Evolutionary conservation across 192 early-diverging fungal species (phyloP), one percentile per base, ranked within the genome.

Genomic region (Coemansia sp.): DNA sequence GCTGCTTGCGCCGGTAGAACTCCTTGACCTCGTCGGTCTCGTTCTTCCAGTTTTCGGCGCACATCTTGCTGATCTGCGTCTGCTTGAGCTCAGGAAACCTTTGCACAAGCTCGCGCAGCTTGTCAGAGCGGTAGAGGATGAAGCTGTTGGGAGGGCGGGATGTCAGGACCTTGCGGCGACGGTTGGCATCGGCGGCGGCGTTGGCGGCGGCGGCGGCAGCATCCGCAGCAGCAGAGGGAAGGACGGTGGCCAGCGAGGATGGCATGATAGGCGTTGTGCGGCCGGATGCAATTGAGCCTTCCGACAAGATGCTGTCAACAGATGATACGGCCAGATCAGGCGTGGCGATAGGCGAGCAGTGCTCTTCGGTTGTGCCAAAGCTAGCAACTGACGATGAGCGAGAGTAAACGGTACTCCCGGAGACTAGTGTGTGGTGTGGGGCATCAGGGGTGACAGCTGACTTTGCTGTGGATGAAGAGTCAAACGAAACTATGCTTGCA

Each of bases 61-160:
- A 77, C 81, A 83, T 83, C 72, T 83, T 83, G 81, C 75, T 77
- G 66, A 84, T 84, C 71, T 77, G 71, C 18, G 75, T 83, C 72
- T 83, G 81, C 69, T 85, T 85, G 23, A 79, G 79, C 52, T 77
- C 79, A 18, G 81, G 81, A 41, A 72, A 65, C 60, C 65, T 42
- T 67, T 68, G 58, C 15, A 84, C 70, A 8, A 84, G 72, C 73
- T 81, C 76, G 65, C 79, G 75, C 57, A 77, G 79, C 68, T 84
- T 80, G 68, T 84, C 83, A 9, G 75, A 78, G 13, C 83, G 77
- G 70, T 84, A 84, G 40, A 81, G 74, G 44, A 84, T 84, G 42
- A 84, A 84, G 69, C 72, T 75, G 79, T 84, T 84, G 56, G 83
- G 83, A 21, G 83, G 83, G 48, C 82, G 76, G 37, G 81, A 76